Base-by-base conservation (phyloP, 495 filamentous ascomycete genomes). In the Penicillium argentinense region DNA sequence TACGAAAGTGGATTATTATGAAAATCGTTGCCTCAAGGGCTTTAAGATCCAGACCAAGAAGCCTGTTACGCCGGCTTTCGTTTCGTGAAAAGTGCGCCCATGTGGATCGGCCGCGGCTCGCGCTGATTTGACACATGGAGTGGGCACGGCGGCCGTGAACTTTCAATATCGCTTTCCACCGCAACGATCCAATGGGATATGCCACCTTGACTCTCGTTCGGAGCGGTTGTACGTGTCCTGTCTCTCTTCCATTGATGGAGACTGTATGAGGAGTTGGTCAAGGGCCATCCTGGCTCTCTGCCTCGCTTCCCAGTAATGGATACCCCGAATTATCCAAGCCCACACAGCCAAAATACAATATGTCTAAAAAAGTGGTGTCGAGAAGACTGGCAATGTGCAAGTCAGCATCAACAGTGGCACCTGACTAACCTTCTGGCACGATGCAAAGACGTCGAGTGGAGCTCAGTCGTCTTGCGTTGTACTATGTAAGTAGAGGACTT, bases 61-160 rank as follows among this genome's bases (percentile, higher is more conserved):
- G 18, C 24, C 22, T 52, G 36, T 52, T 48, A 42, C 46, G 51
- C 43, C 47, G 45, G 39, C 18, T 52, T 57, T 57, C 36, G 44
- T 49, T 52, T 56, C 34, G 48, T 45, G 48, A 41, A 49, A 49
- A 45, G 54, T 52, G 46, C 50, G 54, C 51, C 49, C 50, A 29
- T 46, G 54, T 54, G 54, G 54, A 57, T 42, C 54, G 27, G 14
- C 45, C 42, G 50, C 50, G 46, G 42, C 46, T 49, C 49, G 22
- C 32, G 43, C 49, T 53, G 54, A 57, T 57, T 51, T 56, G 53
- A 51, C 53, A 51, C 39, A 6, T 44, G 23, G 25, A n/a, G 47
- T 45, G 44, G 53, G 40, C 37, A 46, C 44, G 27, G 26, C 47
- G 28, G 39, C 34, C 14, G 39, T 40, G 38, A 49, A 47, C 47